These are phyloP conservation scores for Chamaecrista fasciculata DNA, from an alignment of 306 rosid species.

Conservation along the genomic window DNA sequence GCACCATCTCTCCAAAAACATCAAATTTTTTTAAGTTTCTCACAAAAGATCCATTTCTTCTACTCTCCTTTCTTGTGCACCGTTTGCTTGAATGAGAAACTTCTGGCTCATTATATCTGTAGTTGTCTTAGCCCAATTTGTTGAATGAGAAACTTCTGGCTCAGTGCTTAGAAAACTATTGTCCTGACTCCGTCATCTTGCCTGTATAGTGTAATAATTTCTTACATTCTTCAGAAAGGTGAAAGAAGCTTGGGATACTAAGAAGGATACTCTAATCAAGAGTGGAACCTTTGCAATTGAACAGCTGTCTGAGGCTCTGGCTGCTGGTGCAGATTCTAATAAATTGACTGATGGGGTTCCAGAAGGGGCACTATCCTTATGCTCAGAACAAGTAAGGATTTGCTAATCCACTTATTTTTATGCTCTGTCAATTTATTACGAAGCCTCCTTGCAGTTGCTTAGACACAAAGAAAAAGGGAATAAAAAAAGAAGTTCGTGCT, in stretches of 20 bases:
- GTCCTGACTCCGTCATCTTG: slow-evolving; percentile 17
- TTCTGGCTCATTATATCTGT: neutral
- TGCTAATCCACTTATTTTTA: slow-evolving; percentile 14
- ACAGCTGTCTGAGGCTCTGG: slow-evolving; percentile 81
- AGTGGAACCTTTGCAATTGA: slow-evolving; percentile 85
- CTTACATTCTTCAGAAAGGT: slow-evolving; percentile 64
- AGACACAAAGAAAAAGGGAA: neutral
- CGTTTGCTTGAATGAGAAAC: no score
- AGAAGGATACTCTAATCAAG: slow-evolving; percentile 75
- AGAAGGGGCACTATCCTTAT: slow-evolving; percentile 51
- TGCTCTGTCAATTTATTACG: slow-evolving; percentile 1
- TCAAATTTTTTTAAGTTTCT: no score
- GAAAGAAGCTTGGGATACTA: slow-evolving; percentile 77
- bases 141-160: slow-evolving; percentile 11
- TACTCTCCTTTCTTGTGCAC: no score
- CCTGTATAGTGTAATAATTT: slow-evolving; percentile 14
- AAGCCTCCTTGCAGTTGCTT: neutral
- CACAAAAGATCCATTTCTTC: no score
- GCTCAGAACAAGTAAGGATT: slow-evolving; percentile 74
- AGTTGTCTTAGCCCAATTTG: neutral
- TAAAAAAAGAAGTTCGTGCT: neutral
- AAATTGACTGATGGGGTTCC: slow-evolving; percentile 70
- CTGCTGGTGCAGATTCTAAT: slow-evolving; percentile 59
- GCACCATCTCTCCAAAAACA: no score
- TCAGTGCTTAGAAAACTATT: neutral